Evolutionary conservation across 75 land plant genomes (phyloP).

Genomic region (Pinus albicaulis): DNA sequence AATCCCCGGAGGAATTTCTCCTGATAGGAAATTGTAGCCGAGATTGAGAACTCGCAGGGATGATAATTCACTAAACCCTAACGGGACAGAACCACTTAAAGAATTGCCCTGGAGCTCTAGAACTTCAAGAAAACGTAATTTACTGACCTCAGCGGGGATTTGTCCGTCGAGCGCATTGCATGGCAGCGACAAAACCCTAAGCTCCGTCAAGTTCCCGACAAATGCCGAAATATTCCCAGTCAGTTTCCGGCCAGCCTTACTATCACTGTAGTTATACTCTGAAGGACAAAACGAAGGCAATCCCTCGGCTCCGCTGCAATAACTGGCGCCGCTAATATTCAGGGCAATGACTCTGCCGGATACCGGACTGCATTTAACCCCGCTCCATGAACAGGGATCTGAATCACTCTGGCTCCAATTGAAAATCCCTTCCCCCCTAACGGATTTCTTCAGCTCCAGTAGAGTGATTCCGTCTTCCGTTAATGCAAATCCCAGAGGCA

Average conservation of each 20-base stretch:
- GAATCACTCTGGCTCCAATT: conserved; percentile 28
- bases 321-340: conserved; percentile 15
- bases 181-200: conserved; percentile 31
- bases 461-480: conserved; percentile 32
- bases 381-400: conserved; percentile 53
- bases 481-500: neutral
- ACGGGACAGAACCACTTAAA: conserved; percentile 48
- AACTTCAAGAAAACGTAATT: conserved; percentile 22
- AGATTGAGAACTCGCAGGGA: conserved; percentile 34
- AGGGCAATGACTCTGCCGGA: conserved; percentile 33
- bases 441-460: conserved; percentile 31
- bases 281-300: neutral
- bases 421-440: conserved; percentile 22
- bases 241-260: neutral
- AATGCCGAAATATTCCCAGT: conserved; percentile 28
- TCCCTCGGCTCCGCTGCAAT: neutral
- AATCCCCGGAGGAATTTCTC: conserved; percentile 27
- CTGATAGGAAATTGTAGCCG: conserved; percentile 31
- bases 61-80: conserved; percentile 20
- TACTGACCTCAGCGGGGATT: conserved; percentile 32
- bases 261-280: neutral
- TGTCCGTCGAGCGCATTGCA: conserved; percentile 36
- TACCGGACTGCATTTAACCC: conserved; percentile 32
- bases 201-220: conserved; percentile 37
- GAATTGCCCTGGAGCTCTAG: conserved; percentile 47